These are phyloP conservation scores for Fusarium pseudograminearum DNA, from an alignment of 2,329 filamentous ascomycete species.

Conservation along the genomic window DNA sequence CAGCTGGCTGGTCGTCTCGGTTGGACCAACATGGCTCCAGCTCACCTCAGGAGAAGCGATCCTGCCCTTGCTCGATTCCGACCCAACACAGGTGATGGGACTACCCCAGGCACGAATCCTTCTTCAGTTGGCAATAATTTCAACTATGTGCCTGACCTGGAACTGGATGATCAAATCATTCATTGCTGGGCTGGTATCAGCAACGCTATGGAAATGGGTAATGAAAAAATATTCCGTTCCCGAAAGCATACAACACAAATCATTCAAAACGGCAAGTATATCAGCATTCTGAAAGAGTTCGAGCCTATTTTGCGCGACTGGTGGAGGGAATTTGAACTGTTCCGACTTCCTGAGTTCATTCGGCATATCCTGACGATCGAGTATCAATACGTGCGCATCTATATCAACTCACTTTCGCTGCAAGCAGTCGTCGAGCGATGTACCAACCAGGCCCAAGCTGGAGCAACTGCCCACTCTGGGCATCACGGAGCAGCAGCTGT, in stretches of 20 bases:
- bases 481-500: conserved; percentile 51
- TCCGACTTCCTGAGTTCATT: conserved; percentile 74
- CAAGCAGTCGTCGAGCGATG: conserved; percentile 96
- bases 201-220: conserved; percentile 90
- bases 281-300: conserved; percentile 82
- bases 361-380: conserved; percentile 89
- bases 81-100: conserved; percentile 65
- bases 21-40: conserved; percentile 92
- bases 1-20: conserved; percentile 94
- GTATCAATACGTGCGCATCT: conserved; percentile 94
- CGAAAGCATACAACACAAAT: conserved; percentile 89
- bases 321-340: conserved; percentile 85
- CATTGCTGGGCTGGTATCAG: conserved; percentile 96
- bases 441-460: conserved; percentile 76
- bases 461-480: conserved; percentile 56
- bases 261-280: conserved; percentile 87
- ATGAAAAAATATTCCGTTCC: conserved; percentile 88
- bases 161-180: conserved; percentile 76
- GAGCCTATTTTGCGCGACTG: conserved; percentile 82
- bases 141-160: conserved; percentile 75
- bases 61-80: conserved; percentile 66
- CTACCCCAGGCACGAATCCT: conserved; percentile 70
- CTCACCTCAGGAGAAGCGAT: conserved; percentile 69
- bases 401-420: conserved; percentile 92
- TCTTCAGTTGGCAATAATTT: conserved; percentile 69